Base-by-base conservation (phyloP, 768 basidiomycete species). In the Pulveroboletus frians region DNA sequence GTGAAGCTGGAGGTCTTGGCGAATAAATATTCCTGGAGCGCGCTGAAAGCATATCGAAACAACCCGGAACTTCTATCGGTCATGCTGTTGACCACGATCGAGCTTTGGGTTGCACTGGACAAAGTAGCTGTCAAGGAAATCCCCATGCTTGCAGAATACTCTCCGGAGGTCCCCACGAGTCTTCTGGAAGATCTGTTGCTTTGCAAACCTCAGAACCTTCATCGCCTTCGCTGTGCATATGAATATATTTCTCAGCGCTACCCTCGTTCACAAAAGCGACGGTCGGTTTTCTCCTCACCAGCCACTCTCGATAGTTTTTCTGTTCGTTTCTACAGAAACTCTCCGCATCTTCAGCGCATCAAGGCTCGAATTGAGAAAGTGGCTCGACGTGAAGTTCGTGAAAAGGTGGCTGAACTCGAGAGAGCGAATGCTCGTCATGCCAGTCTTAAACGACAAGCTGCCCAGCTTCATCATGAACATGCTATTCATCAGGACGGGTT, bases 51-150 rank as follows among this genome's bases (percentile, higher is more conserved):
- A 2, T 76, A 74, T 39, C 32, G 43, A 9, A 51, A 52, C 10
- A 73, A 68, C 27, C 70, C 75, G 2, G 75, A 77, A 42, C 55
- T 64, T 27, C 34, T 64, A 4, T 78, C 76, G 0, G 46, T 72
- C 2, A 74, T 80, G 69, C 52, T 79, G 36, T 57, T 80, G 39
- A 65, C 63, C 1, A 47, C 42, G 9, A 20, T 65, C 9, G 72
- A 77, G 29, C 64, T 72, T 26, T 72, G 71, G 72, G 48, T 69
- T 11, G 72, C 65, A 0, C 49, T 73, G 5, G 72, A 72, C 46
- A 63, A 52, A 9, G 27, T 66, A 8, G 51, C 50, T 0, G 40
- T 61, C 23, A 32, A 21, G 9, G 45, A 52, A 15, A 62, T 52
- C 15, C 62, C 70, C 3, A 48, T 72, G 6, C 48, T 72, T 3